Evolutionary conservation across 768 basidiomycete species (phyloP), one percentile per base, ranked within the genome.

Genomic region (Lactarius hengduanensis): DNA sequence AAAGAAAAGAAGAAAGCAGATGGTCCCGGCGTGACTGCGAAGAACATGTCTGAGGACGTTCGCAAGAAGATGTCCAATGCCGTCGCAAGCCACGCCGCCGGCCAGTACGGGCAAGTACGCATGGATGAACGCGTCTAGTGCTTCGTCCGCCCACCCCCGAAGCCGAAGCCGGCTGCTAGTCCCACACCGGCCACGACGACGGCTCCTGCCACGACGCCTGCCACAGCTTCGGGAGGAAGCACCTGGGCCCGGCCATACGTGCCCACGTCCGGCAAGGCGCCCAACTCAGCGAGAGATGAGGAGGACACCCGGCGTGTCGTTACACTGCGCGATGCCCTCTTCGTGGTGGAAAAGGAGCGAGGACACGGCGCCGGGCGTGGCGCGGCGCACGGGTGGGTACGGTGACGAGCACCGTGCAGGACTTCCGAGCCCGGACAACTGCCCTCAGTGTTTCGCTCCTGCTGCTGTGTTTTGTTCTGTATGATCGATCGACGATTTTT

Each of bases 31-130:
- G 89, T 92, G 13, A 91, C 90, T 0, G 91, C 92, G 62, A 80
- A 90, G 64, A 94, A 94, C 73, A 92, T 96, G 91, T 89, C 88
- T 6, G 94, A 94, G 76, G 94, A 95, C 71, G 90, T 93, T 71
- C 81, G 88, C 70, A 96, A 96, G 82, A 94, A 92, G 75, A 87
- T 95, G 87, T 90, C 89, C 40, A 94, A 96, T 75, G 90, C 90
- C 28, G 90, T 91, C 7, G 94, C 94, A 28, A 89, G 87, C 70
- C 92, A 92, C 74, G 92, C 92, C 6, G 91, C 92, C n/a, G 94
- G 94, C 0, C 74, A 86, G 87, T 1, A 76, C 76, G 60, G 87
- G 89, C 26, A 89, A 88, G 76, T 96, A 94, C 72, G 82, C 90
- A 18, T 96, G 94, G 94, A 92, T 95, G 91, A 92, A 79, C 18